A percentile compares a stretch with the other conserved stretches of the same genome.
These are phyloP conservation scores for Botrytis tulipae DNA, from an alignment of 2,329 filamentous ascomycete species.

Conservation along the genomic window DNA sequence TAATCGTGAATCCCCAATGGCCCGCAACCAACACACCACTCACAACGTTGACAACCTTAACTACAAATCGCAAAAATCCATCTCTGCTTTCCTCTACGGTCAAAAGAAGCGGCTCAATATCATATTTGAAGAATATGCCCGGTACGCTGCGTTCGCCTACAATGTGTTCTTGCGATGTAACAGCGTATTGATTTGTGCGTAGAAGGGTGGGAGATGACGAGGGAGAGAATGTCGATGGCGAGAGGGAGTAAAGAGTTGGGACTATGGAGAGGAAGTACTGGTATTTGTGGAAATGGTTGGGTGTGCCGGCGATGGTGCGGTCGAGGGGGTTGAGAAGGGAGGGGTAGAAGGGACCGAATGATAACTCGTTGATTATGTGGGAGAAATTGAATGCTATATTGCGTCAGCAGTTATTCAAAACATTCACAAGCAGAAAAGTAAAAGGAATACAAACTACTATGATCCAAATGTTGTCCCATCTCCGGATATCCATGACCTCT, in stretches of 20 bases:
- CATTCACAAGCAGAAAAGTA: not conserved
- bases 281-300: slow-evolving; percentile 84
- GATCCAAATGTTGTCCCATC: slow-evolving; percentile 74
- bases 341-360: slow-evolving; percentile 95
- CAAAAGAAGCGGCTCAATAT: slow-evolving; percentile 92
- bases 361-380: slow-evolving; percentile 92
- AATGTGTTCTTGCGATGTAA: slow-evolving; percentile 78
- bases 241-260: slow-evolving; percentile 83
- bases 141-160: slow-evolving; percentile 72
- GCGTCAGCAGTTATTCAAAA: slow-evolving; percentile 29
- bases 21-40: slow-evolving; percentile 89
- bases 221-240: slow-evolving; percentile 38
- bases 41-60: slow-evolving; percentile 87
- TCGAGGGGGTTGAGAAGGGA: slow-evolving; percentile 92
- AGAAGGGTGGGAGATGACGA: slow-evolving; percentile 55
- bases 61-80: slow-evolving; percentile 68
- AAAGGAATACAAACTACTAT: slow-evolving; percentile 57
- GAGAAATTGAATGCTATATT: slow-evolving; percentile 88
- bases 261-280: slow-evolving; percentile 97
- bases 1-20: slow-evolving; percentile 87
- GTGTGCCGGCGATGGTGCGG: slow-evolving; percentile 76
- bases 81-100: slow-evolving; percentile 80
- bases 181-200: slow-evolving; percentile 96
- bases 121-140: slow-evolving; percentile 97
- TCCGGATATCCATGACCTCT: slow-evolving; percentile 92